Base-by-base conservation (phyloP, 2,329 filamentous ascomycete genomes). In the Cladosporium cucumerinum region DNA sequence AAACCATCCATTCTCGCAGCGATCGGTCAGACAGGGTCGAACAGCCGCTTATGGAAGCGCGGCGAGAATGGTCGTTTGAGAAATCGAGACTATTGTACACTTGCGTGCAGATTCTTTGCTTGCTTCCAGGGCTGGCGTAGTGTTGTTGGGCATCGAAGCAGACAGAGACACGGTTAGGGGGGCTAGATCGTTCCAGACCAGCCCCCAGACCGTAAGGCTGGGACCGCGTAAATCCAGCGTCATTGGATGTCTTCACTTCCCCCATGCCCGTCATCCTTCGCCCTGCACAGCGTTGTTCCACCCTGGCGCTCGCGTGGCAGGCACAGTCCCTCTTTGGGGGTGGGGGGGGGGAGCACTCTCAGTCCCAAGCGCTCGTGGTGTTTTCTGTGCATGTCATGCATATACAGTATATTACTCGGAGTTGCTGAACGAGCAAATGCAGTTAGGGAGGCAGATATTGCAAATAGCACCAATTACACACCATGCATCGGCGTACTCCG, bases 111-210 rank as follows among this genome's bases (percentile, higher is more conserved):
- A 39, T 18, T 39, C 34, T 39, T 39, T 46, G 39, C 39, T 46
- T 46, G 39, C 36, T 5, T 18, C 16, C 39, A 46, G 39, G 39
- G 2, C 39, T 4, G 39, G 39, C 39, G 39, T n/a, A 46, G n/a
- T 21, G 51, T 54, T 32, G 54, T 57, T 57, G 54, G 54, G 54
- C 54, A 52, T 52, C 48, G 48, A 52, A 28, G 48, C 26, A 25
- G 54, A 57, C 26, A 25, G 54, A 57, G 30, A 39, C 30, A 39
- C 26, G 30, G 32, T 39, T 10, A 8, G 5, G 23, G 18, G 32
- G 55, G n/a, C 55, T 58, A 46, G 55, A 58, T 4, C 34, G 36
- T 11, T 58, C 55, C 36, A 58, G 55, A 25, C 55, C 32, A 34
- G 26, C 55, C 21, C 55, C 21, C 55, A 26, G 55, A 12, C 34